A percentile compares a stretch with the other conserved stretches of the same genome.
Evolutionary conservation across 2,329 filamentous ascomycete species (phyloP).

Genomic region (Penicillium sp.): DNA sequence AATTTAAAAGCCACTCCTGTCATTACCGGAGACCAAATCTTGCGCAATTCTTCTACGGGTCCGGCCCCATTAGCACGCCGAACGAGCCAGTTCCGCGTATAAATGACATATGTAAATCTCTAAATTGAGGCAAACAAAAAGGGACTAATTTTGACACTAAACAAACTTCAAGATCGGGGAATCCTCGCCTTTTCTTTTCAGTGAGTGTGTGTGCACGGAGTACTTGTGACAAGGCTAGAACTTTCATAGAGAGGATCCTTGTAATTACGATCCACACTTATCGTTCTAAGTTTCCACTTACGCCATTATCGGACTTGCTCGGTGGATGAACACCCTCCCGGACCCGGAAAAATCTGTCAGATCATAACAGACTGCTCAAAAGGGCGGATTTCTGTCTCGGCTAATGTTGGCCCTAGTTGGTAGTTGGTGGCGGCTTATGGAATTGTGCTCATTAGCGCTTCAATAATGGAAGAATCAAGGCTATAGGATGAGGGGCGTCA

Average conservation of each 20-base stretch:
- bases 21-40: too few species aligned
- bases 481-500: not conserved
- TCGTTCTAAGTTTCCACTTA: not conserved
- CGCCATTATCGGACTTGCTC: not conserved
- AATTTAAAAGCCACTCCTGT: too few species aligned
- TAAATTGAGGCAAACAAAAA: not conserved
- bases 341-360: not conserved
- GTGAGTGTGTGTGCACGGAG: not conserved
- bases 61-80: too few species aligned
- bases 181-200: not conserved
- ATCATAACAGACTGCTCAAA: not conserved
- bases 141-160: not conserved
- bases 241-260: not conserved
- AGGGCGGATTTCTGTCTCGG: not conserved
- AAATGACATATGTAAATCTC: not conserved
- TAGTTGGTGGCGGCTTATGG: not conserved
- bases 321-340: not conserved
- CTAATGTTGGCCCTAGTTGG: not conserved
- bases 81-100: too few species aligned
- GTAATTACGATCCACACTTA: not conserved
- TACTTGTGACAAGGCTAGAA: not conserved
- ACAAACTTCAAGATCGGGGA: not conserved
- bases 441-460: not conserved
- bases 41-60: too few species aligned
- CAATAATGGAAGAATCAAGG: not conserved